Conservation (phyloP, 2,329 filamentous ascomycete genomes). For the Sporothrix protearum region DNA sequence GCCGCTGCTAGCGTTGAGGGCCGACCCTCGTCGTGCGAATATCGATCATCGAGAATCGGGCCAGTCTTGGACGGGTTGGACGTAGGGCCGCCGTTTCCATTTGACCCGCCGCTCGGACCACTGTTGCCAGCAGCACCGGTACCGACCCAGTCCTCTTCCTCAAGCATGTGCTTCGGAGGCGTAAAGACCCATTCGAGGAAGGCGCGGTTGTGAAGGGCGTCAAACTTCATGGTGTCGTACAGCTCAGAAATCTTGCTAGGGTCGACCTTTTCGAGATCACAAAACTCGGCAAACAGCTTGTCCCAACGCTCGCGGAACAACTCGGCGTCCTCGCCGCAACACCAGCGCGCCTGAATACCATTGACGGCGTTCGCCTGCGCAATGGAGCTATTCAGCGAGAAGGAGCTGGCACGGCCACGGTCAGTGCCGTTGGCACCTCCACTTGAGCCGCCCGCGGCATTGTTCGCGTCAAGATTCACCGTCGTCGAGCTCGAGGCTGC, state of each 20-base stretch:
- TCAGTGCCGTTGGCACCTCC: neutral
- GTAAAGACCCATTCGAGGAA: constrained; percentile 98
- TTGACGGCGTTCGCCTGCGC: constrained; percentile 60
- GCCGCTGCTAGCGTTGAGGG: constrained; percentile 4
- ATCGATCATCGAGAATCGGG: constrained; percentile 18
- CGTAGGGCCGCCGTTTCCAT: neutral
- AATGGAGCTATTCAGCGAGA: constrained; percentile 40
- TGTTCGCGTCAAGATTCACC: neutral
- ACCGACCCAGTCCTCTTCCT: constrained; percentile 53
- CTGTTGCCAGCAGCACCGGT: constrained; percentile 13
- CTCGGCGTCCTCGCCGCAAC: constrained; percentile 89
- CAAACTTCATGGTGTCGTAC: constrained; percentile 99
- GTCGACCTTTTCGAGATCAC: constrained; percentile 94
- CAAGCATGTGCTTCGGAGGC: constrained; percentile 72
- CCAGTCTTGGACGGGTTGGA: neutral
- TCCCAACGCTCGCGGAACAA: constrained; percentile 97
- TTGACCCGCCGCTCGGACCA: neutral
- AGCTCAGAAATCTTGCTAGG: constrained; percentile 98
- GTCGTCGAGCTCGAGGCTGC: constrained; percentile 15
- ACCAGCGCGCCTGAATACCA: constrained; percentile 87
- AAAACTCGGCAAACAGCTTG: constrained; percentile 95
- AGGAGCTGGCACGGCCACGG: constrained; percentile 35
- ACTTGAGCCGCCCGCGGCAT: neutral
- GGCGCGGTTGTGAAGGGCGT: constrained; percentile 91
- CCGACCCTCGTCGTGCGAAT: constrained; percentile 23